A percentile compares a stretch with the other conserved stretches of the same genome.
These are phyloP conservation scores for Exophiala xenobiotica DNA, from an alignment of 2,329 filamentous ascomycete genomes.

Conservation along the genomic window DNA sequence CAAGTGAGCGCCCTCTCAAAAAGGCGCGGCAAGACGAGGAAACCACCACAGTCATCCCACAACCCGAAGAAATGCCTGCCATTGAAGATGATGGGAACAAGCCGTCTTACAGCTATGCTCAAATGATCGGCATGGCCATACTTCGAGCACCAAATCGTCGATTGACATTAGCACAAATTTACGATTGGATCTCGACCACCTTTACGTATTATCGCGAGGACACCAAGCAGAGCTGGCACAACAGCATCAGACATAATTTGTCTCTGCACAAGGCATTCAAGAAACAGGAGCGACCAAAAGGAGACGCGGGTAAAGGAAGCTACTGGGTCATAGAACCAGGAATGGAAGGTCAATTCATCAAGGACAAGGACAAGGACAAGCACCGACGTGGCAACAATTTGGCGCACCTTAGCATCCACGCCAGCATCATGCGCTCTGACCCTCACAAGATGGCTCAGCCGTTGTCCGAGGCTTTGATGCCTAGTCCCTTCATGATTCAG, in stretches of 20 bases:
- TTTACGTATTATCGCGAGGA: conserved; percentile 87
- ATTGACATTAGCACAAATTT: conserved; percentile 90
- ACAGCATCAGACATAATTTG: conserved; percentile 97
- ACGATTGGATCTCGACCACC: conserved; percentile 98
- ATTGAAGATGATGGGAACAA: conserved; percentile 86
- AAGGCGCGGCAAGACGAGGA: conserved; percentile 62
- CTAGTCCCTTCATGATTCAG: conserved; percentile 33
- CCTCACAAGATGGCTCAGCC: conserved; percentile 26
- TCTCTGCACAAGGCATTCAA: conserved; percentile 95
- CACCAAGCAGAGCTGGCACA: conserved; percentile 79
- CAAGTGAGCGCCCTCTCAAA: conserved; percentile 69
- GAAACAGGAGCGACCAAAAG: conserved; percentile 93
- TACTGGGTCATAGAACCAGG: conserved; percentile 95
- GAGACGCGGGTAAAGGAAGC: conserved; percentile 95
- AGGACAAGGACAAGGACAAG: conserved; percentile 85
- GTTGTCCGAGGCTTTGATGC: conserved; percentile 23
- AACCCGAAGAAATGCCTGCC: conserved; percentile 74
- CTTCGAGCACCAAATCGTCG: conserved; percentile 78
- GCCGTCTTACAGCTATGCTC: conserved; percentile 88
- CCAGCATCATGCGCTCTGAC: conserved; percentile 30
- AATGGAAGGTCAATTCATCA: conserved; percentile 84
- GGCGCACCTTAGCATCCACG: conserved; percentile 46
- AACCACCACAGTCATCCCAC: conserved; percentile 56
- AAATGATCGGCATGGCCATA: conserved; percentile 95
- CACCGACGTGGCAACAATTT: conserved; percentile 35